Evolutionary conservation across 2,329 filamentous ascomycete species (phyloP), one percentile per base, ranked within the genome.

Genomic region (Cryphonectria carpinicola): DNA sequence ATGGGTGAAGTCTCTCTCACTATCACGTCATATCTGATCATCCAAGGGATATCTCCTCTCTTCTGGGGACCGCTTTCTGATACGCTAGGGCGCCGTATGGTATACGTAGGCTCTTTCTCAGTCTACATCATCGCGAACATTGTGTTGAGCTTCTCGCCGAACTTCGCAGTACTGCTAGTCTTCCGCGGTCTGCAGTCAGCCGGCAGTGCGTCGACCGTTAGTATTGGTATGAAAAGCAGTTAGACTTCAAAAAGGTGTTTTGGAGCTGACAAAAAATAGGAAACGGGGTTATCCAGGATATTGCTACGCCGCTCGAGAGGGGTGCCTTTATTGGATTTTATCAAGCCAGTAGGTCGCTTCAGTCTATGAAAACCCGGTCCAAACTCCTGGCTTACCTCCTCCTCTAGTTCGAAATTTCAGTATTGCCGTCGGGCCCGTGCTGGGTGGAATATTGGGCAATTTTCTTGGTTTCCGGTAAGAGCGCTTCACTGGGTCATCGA

Each of bases 11-110:
- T 84, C 22, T 80, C 79, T 64, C 75, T 84, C 14, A 84, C 82
- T 6, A 79, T 85, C 13, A 84, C 83, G 0, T 77, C 80, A 2
- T 88, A 87, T 73, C 82, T 86, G 76, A 79, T 87, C 65, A 77
- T 86, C 4, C 86, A 87, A 76, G 86, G 83, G 7, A 75, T 87
- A 22, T 81, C 84, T 3, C 85, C 86, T 0, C 78, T 82, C 4
- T 78, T 87, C 66, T 87, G 83, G 82, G 83, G 82, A 10, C 80
- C 84, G 0, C 76, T 87, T 11, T 84, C 84, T 0, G 85, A 87
- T 72, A 78, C 78, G 0, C 72, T 82, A 7, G 85, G 85, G 0
- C 80, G 85, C 3, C 80, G 85, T 19, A 77, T 79, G 0, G 80
- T 83, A n/a, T 85, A 83, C 69, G 79, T 82, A 19, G 80, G 79